Percentiles rank a stretch among this genome's conserved stretches.
phyloP scores from a whole-genome alignment of 306 rosid genomes.

The Astragalus membranaceus region DNA sequence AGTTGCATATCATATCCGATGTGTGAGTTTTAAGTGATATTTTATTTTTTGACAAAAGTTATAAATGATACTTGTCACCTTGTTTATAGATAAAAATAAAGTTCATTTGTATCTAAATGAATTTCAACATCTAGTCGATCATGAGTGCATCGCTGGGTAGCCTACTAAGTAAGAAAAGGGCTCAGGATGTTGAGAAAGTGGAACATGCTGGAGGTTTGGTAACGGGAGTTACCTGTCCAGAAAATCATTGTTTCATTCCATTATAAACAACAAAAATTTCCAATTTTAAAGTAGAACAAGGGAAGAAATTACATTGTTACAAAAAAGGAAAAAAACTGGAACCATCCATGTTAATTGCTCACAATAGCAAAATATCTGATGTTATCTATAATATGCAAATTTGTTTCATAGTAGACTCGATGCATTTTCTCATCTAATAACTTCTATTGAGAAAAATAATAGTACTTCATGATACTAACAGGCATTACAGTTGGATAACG shows the following conservation, averaged over 20 bases:
- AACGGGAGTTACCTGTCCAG: constrained; percentile 47
- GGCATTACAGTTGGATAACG: too few relatives aligned
- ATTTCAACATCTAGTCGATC: too few relatives aligned
- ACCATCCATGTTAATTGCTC: constrained; percentile 13
- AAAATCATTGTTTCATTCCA: constrained; percentile 19
- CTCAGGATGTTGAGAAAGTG: too few relatives aligned
- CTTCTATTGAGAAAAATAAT: background rate
- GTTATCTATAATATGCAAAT: background rate
- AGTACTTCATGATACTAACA: background rate
- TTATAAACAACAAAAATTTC: constrained; percentile 2
- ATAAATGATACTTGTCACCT: too few relatives aligned
- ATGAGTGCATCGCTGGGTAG: too few relatives aligned
- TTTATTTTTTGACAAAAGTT: too few relatives aligned
- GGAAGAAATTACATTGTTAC: background rate
- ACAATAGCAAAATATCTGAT: background rate
- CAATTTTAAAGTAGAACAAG: background rate
- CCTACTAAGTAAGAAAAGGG: too few relatives aligned
- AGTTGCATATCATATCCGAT: too few relatives aligned
- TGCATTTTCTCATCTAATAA: background rate
- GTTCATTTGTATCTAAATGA: too few relatives aligned
- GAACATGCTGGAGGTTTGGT: constrained; percentile 50
- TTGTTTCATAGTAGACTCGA: too few relatives aligned
- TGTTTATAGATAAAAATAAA: too few relatives aligned
- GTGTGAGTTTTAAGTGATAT: too few relatives aligned
- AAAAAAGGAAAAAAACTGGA: background rate